These are phyloP conservation scores for Blumeria hordei DNA, from an alignment of 2,329 filamentous ascomycete genomes.

Conservation along the genomic window DNA sequence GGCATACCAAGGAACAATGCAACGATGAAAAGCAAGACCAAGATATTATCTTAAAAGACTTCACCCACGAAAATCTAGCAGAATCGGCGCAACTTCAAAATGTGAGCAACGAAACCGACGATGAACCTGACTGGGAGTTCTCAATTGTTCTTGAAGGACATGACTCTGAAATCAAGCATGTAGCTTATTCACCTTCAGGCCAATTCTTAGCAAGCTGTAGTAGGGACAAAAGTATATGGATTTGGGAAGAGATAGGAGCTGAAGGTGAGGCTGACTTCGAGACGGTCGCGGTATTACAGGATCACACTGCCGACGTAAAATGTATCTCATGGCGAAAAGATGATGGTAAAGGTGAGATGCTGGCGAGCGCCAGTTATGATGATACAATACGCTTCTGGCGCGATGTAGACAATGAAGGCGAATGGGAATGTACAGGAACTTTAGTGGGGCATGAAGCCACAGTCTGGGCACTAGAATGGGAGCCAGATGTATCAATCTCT, in stretches of 20 bases:
- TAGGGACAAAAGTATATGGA: conserved; percentile 87
- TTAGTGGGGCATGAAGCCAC: conserved; percentile 63
- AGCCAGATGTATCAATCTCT: conserved; percentile 17
- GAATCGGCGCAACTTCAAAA: neutral
- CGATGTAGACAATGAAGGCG: conserved; percentile 3
- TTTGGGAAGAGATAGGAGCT: conserved; percentile 76
- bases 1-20: conserved; percentile 9
- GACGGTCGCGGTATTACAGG: conserved; percentile 80
- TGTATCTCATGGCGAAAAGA: conserved; percentile 75
- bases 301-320: conserved; percentile 91
- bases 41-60: neutral
- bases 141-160: conserved; percentile 83
- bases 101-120: conserved; percentile 19
- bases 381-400: conserved; percentile 66
- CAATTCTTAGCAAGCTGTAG: conserved; percentile 72
- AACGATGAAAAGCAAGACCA: neutral
- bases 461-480: conserved; percentile 73
- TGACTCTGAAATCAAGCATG: conserved; percentile 73
- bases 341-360: conserved; percentile 38
- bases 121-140: conserved; percentile 71
- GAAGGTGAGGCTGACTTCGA: conserved; percentile 88
- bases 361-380: conserved; percentile 86
- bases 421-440: conserved; percentile 25
- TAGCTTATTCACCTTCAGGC: conserved; percentile 50
- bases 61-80: neutral